Conservation (phyloP, 2,329 filamentous ascomycete species). For the Botrytis pseudocinerea region DNA sequence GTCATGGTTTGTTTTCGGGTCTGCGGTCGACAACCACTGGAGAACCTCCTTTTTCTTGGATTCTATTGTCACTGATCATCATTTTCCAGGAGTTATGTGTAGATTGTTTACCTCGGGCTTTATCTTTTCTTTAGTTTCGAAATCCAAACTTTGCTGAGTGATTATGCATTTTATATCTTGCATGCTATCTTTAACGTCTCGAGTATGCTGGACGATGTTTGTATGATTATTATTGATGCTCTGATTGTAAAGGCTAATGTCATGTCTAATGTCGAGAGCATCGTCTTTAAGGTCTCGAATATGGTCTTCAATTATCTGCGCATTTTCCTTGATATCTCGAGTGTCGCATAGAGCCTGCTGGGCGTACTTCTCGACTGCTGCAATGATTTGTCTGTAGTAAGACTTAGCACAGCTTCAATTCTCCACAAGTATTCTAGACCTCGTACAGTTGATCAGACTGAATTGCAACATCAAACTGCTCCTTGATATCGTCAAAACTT, state of each 20-base stretch:
- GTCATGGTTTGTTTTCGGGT: conserved; percentile 2
- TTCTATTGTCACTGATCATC: background rate
- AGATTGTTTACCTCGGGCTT: background rate
- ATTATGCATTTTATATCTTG: background rate
- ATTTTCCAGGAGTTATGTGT: no score
- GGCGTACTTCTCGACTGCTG: background rate
- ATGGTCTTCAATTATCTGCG: background rate
- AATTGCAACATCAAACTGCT: conserved; percentile 3
- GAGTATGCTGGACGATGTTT: background rate
- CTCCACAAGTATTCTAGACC: background rate
- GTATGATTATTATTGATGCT: background rate
- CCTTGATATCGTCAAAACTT: background rate
- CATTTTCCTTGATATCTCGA: background rate
- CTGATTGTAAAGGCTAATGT: background rate
- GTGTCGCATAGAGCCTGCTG: background rate
- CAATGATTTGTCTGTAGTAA: background rate
- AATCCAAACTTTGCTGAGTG: background rate
- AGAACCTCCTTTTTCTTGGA: background rate
- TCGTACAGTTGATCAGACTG: conserved; percentile 11
- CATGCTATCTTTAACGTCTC: background rate
- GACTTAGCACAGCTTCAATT: background rate
- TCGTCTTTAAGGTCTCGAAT: background rate
- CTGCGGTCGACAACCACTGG: background rate
- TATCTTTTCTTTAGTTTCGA: no score
- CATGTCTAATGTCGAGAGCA: background rate